Evolutionary conservation across 139 green algal species (phyloP), one percentile per base, ranked within the genome.

Genomic region (Tetraselmis chui): DNA sequence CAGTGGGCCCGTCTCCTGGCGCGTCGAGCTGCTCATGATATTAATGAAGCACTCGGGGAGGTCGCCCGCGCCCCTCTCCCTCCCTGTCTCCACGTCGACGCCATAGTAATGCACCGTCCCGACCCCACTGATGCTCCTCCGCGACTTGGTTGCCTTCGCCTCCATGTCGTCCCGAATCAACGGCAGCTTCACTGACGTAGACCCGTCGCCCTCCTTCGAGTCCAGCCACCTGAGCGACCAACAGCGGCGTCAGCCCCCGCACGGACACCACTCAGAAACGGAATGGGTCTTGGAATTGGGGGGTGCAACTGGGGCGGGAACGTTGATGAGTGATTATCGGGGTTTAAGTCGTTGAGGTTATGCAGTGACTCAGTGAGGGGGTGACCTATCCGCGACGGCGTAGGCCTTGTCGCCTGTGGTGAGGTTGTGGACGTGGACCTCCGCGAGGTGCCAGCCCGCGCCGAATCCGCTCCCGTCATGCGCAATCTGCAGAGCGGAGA

Each of bases 401-500:
- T 67, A 18, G 2, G 87, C 87, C 1, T 79, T 82, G 32, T 83
- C 82, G 0, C 86, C 86, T 22, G 83, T 91, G 25, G 80, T 83
- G 26, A 91, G 77, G 80, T 92, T 93, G 28, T 86, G 88, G 0
- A 93, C 85, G 1, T 84, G 81, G 26, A 89, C 85, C 86, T 87
- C 91, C 2, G 86, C 80, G 76, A 93, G 79, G 78, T 92, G 89
- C 89, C 89, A 93, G 31, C 83, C 87, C 88, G 85, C 78, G 59
- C 45, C 45, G 45, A 67, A 18, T 5, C 45, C 45, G 11, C 11
- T 18, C 11, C 45, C 45, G 45, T 67, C 45, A 18, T 67, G 45
- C 45, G 82, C 85, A 24, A 88, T 31, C 81, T 85, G 82, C 79
- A 93, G 79, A 77, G 91, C 81, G 29, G 85, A 59, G 30, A 94